phyloP scores from a whole-genome alignment of 2,329 filamentous ascomycete species.

The Fusarium papillatum region DNA sequence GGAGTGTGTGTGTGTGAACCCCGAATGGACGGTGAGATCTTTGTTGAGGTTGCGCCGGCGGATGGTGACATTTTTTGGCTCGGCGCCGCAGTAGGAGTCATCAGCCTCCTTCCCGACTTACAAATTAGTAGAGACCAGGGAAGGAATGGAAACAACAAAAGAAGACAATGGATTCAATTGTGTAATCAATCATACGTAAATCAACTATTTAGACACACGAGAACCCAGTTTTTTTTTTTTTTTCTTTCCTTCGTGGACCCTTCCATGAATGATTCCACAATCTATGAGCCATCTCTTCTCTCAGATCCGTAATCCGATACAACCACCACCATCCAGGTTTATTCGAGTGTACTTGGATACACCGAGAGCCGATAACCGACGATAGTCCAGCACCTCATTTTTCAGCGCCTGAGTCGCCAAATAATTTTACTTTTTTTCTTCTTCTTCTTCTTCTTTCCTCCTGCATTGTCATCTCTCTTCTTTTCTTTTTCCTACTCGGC shows the following conservation, averaged over 20 bases:
- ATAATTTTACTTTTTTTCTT: constrained; percentile 38
- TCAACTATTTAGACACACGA: constrained; percentile 20
- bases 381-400: constrained; percentile 1
- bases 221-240: constrained; percentile 35
- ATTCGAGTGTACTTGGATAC: constrained; percentile 30
- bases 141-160: constrained; percentile 7
- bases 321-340: constrained; percentile 6
- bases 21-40: constrained; percentile 3
- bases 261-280: constrained; percentile 32
- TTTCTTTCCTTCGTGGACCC: constrained; percentile 25
- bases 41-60: constrained; percentile 6
- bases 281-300: neutral
- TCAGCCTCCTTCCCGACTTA: constrained; percentile 19
- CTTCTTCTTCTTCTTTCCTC: constrained; percentile 2
- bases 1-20: neutral
- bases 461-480: neutral
- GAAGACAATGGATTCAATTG: constrained; percentile 15
- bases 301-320: constrained; percentile 28
- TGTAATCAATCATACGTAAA: constrained; percentile 14
- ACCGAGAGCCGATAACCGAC: constrained; percentile 41
- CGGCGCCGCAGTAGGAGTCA: constrained; percentile 4
- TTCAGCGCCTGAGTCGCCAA: constrained; percentile 26
- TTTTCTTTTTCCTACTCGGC: constrained; percentile 2
- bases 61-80: neutral
- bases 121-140: constrained; percentile 13